Evolutionary conservation across 805 yeast species (phyloP).

Genomic region (Saturnispora diversa): DNA sequence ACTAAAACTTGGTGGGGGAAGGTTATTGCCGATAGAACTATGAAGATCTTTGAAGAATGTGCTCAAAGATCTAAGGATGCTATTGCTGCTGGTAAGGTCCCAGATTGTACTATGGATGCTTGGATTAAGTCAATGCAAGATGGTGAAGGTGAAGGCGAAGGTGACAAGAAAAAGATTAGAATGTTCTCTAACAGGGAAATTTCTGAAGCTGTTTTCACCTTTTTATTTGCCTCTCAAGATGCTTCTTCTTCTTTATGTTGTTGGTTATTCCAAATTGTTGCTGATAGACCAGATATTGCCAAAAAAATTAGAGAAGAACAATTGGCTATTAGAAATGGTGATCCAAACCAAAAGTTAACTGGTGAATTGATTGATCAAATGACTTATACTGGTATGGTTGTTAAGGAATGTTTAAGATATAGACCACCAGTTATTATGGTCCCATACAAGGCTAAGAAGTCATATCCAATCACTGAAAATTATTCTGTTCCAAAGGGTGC

Average conservation of each 20-base stretch:
- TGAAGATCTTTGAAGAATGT: slow-evolving; percentile 84
- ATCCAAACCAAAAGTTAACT: slow-evolving; percentile 52
- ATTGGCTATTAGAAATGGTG: slow-evolving; percentile 69
- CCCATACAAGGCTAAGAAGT: slow-evolving; percentile 85
- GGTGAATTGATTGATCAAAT: slow-evolving; percentile 75
- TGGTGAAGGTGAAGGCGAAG: slow-evolving; percentile 32
- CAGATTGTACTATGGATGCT: slow-evolving; percentile 89
- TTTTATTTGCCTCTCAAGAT: slow-evolving; percentile 95
- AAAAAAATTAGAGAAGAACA: slow-evolving; percentile 89
- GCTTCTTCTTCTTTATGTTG: slow-evolving; percentile 96
- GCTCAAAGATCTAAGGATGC: slow-evolving; percentile 81
- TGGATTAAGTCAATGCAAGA: slow-evolving; percentile 80
- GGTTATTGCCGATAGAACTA: slow-evolving; percentile 85
- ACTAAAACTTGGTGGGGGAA: slow-evolving; percentile 98
- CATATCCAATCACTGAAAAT: slow-evolving; percentile 71
- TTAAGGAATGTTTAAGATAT: slow-evolving; percentile 84
- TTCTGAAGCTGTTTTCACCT: slow-evolving; percentile 93
- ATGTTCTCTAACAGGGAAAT: slow-evolving; percentile 86
- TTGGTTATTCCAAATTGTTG: slow-evolving; percentile 94
- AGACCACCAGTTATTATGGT: slow-evolving; percentile 99
- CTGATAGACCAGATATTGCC: slow-evolving; percentile 90
- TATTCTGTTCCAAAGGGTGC: slow-evolving; percentile 96
- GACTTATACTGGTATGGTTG: slow-evolving; percentile 85
- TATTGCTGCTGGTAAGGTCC: slow-evolving; percentile 67
- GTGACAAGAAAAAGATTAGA: slow-evolving; percentile 63